Percentiles rank a stretch among this genome's conserved stretches.
Evolutionary conservation across 2,329 filamentous ascomycete genomes (phyloP).

Genomic region (Lasiodiplodia sp.): DNA sequence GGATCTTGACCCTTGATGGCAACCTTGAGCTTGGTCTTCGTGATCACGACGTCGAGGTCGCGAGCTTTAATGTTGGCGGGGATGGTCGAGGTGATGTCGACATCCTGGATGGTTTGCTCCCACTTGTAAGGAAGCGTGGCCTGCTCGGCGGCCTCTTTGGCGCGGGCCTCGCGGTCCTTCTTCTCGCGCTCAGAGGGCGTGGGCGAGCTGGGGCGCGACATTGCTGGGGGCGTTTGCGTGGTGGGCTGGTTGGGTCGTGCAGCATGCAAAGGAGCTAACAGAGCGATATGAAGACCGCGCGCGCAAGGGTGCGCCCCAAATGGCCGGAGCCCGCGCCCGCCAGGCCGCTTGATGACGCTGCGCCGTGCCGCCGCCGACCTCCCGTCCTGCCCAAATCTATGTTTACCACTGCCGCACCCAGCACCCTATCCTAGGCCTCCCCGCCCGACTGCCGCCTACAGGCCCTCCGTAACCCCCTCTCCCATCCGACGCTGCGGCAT

Average conservation of each 20-base stretch:
- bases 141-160: conserved; percentile 86
- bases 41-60: conserved; percentile 84
- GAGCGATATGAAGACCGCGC: conserved; percentile 8
- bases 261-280: conserved; percentile 15
- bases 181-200: conserved; percentile 62
- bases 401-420: conserved; percentile 20
- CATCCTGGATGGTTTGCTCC: conserved; percentile 89
- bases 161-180: conserved; percentile 65
- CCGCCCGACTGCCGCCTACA: conserved; percentile 16
- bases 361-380: conserved; percentile 21
- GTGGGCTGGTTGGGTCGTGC: conserved; percentile 7
- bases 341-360: conserved; percentile 20
- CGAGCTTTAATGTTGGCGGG: conserved; percentile 83
- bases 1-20: conserved; percentile 88
- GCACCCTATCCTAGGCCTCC: conserved; percentile 16
- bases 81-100: conserved; percentile 80
- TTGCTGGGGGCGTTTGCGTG: conserved; percentile 32
- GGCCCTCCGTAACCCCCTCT: not conserved
- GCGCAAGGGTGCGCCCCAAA: conserved; percentile 11
- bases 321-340: conserved; percentile 14
- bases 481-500: conserved; percentile 26
- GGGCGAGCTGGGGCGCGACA: conserved; percentile 50
- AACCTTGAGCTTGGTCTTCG: conserved; percentile 78
- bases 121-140: conserved; percentile 94
- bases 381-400: conserved; percentile 18